Percentiles rank a stretch among this genome's conserved stretches.
Conservation (phyloP, 106 monocot species). For the Xerophyta viscosa region DNA sequence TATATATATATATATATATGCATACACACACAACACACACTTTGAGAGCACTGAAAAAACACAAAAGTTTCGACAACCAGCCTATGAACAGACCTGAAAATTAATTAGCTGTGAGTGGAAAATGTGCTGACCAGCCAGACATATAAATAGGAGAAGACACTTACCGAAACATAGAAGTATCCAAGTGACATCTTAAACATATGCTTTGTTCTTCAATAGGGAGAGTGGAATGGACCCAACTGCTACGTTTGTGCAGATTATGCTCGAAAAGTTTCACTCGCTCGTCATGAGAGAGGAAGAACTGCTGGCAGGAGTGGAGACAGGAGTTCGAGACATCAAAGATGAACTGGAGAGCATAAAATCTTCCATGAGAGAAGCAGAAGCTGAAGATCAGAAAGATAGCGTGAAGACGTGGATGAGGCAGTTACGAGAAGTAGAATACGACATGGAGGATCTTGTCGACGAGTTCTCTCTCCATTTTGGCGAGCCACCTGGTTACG, state of each 20-base stretch:
- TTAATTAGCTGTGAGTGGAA: too few relatives aligned
- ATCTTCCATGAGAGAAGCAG: slow-evolving; percentile 10
- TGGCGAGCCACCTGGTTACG: slow-evolving; percentile 1
- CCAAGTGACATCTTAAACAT: too few relatives aligned
- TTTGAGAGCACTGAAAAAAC: too few relatives aligned
- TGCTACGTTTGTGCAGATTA: slow-evolving; percentile 7
- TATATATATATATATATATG: too few relatives aligned
- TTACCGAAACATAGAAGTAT: too few relatives aligned
- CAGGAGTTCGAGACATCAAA: slow-evolving; percentile 14
- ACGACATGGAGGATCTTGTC: slow-evolving; percentile 22
- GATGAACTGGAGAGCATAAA: slow-evolving; percentile 20
- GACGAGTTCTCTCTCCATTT: slow-evolving; percentile 15
- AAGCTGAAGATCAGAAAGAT: slow-evolving; percentile 7
- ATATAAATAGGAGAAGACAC: too few relatives aligned
- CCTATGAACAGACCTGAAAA: too few relatives aligned
- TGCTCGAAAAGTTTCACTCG: slow-evolving; percentile 16
- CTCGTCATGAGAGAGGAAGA: slow-evolving; percentile 15
- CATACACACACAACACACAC: too few relatives aligned
- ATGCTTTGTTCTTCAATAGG: too few relatives aligned
- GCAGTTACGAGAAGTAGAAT: slow-evolving; percentile 15
- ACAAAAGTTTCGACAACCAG: too few relatives aligned
- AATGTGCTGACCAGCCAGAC: too few relatives aligned
- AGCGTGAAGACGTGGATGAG: slow-evolving; percentile 7
- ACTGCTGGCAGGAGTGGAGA: slow-evolving; percentile 13
- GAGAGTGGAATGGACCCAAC: too few relatives aligned